phyloP scores from a whole-genome alignment of 768 basidiomycete species.

The Macrolepiota fuliginosa region DNA sequence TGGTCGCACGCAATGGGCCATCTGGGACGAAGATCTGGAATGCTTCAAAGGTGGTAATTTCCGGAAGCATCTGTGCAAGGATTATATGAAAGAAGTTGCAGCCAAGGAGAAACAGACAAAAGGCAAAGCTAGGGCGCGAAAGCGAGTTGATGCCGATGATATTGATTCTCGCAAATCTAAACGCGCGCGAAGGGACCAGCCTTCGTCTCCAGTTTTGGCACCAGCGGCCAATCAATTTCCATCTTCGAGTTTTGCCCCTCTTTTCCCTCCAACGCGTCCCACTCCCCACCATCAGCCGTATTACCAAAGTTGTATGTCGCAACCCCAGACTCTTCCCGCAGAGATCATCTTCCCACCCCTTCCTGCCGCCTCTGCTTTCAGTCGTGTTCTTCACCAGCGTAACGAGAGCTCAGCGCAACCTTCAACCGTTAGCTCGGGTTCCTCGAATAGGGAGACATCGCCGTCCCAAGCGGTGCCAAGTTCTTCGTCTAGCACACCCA shows the following conservation, averaged over 20 bases:
- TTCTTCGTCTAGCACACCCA: slow-evolving; percentile 31
- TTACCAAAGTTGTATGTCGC: slow-evolving; percentile 55
- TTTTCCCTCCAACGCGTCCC: slow-evolving; percentile 53
- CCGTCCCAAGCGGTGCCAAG: slow-evolving; percentile 12
- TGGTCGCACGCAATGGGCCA: slow-evolving; percentile 86
- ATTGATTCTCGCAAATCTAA: slow-evolving; percentile 43
- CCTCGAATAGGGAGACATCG: slow-evolving; percentile 16
- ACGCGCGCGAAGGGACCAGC: slow-evolving; percentile 40
- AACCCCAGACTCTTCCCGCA: slow-evolving; percentile 43
- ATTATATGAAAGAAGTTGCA: slow-evolving; percentile 36
- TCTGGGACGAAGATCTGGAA: slow-evolving; percentile 76
- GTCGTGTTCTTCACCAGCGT: slow-evolving; percentile 9
- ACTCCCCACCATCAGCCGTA: slow-evolving; percentile 73
- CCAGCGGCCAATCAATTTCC: slow-evolving; percentile 21
- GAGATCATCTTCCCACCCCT: slow-evolving; percentile 76
- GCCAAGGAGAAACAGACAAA: slow-evolving; percentile 32
- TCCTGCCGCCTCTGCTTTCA: slow-evolving; percentile 44
- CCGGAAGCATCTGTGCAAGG: slow-evolving; percentile 58
- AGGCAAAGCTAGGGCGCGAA: slow-evolving; percentile 33
- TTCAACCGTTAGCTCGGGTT: slow-evolving; percentile 15
- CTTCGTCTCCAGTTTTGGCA: slow-evolving; percentile 19
- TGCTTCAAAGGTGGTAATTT: slow-evolving; percentile 87
- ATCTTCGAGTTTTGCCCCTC: slow-evolving; percentile 27
- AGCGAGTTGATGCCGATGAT: slow-evolving; percentile 31
- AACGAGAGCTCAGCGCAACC: slow-evolving; percentile 10